Evolutionary conservation across 2,329 filamentous ascomycete genomes (phyloP).

Genomic region (Aspergillus ochraceus): DNA sequence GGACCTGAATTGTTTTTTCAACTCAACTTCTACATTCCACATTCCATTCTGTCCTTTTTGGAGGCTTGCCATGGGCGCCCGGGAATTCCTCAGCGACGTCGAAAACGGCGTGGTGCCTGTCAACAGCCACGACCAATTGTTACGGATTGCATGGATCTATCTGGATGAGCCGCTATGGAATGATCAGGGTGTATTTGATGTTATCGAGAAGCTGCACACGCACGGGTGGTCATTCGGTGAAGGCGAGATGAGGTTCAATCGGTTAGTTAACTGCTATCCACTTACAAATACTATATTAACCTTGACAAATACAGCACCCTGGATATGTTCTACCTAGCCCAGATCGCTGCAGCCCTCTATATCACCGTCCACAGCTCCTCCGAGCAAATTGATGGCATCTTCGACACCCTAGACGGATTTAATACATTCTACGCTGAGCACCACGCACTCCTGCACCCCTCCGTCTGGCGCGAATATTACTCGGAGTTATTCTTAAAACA

Average conservation of each 20-base stretch:
- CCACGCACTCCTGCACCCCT: constrained; percentile 16
- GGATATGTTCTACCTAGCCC: constrained; percentile 23
- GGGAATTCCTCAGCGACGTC: constrained; percentile 15
- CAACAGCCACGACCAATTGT: constrained; percentile 17
- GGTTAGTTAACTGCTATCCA: constrained; percentile 13
- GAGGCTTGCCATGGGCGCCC: constrained; percentile 15
- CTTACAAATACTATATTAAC: constrained; percentile 1
- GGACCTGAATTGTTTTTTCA: neutral
- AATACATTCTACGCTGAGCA: constrained; percentile 17
- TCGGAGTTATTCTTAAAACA: constrained; percentile 16
- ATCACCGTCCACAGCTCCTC: constrained; percentile 12
- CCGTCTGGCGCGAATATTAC: constrained; percentile 13
- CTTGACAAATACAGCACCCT: constrained; percentile 18
- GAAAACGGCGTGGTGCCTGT: constrained; percentile 18
- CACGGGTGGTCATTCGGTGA: constrained; percentile 21
- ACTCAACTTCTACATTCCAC: constrained; percentile 2
- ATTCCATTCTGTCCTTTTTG: constrained; percentile 2
- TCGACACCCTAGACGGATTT: constrained; percentile 17
- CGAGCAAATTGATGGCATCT: constrained; percentile 11
- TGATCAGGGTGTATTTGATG: constrained; percentile 17
- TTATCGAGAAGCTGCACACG: constrained; percentile 22
- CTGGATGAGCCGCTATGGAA: constrained; percentile 18
- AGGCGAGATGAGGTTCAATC: constrained; percentile 22
- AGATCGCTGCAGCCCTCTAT: constrained; percentile 20
- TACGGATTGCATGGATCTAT: constrained; percentile 23